These are phyloP conservation scores for Juglanconis juglandina DNA, from an alignment of 2,329 filamentous ascomycete genomes.

Conservation along the genomic window DNA sequence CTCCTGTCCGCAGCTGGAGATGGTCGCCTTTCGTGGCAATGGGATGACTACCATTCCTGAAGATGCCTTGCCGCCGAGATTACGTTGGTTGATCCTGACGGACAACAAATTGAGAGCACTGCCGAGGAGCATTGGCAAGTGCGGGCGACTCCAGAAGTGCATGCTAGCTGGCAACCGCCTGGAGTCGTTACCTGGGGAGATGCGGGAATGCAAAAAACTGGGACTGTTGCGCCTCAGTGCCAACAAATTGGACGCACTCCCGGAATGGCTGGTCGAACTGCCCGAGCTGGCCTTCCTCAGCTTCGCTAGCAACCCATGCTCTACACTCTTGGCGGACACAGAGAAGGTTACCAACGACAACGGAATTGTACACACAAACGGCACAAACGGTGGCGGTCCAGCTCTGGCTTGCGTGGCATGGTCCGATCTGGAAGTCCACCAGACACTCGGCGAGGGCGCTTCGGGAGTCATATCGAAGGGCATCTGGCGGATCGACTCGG, in stretches of 20 bases:
- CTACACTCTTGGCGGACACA: constrained; percentile 21
- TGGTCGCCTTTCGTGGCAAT: constrained; percentile 47
- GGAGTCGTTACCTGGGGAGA: constrained; percentile 35
- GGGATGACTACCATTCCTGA: constrained; percentile 40
- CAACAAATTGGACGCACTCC: constrained; percentile 37
- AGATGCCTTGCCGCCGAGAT: constrained; percentile 36
- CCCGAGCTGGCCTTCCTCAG: constrained; percentile 45
- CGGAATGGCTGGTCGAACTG: constrained; percentile 41
- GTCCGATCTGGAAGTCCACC: constrained; percentile 36
- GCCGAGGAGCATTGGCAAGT: constrained; percentile 40
- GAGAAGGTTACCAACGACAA: neutral
- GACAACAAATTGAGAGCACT: constrained; percentile 39
- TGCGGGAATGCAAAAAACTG: constrained; percentile 42
- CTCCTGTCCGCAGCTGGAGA: constrained; percentile 43
- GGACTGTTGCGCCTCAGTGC: constrained; percentile 41
- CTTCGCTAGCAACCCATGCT: constrained; percentile 46
- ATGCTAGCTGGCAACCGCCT: constrained; percentile 48
- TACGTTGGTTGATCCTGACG: constrained; percentile 48
- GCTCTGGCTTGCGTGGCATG: constrained; percentile 37
- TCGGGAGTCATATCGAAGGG: constrained; percentile 45
- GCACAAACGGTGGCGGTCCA: constrained; percentile 10
- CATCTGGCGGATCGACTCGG: constrained; percentile 29
- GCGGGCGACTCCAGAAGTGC: constrained; percentile 42
- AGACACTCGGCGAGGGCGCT: constrained; percentile 41
- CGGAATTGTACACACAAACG: constrained; percentile 10